Percentiles rank a stretch among this genome's conserved stretches.
Conservation (phyloP, 306 rosid species). For the Casuarina equisetifolia region DNA sequence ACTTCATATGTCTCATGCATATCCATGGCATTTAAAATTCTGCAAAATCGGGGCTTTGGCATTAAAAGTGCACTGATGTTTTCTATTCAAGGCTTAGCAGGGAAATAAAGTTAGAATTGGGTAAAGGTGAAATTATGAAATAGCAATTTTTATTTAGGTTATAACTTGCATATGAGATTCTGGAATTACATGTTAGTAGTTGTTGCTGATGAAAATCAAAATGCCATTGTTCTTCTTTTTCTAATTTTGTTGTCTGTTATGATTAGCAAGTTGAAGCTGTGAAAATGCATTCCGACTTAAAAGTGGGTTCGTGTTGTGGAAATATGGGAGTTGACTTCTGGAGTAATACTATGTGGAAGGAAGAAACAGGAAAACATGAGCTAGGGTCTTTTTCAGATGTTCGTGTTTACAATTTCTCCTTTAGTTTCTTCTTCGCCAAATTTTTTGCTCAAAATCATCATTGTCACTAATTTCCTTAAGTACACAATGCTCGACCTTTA, state of each 20-base stretch:
- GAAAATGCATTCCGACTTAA: constrained; percentile 59
- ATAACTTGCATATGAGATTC: background rate
- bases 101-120: constrained; percentile 1
- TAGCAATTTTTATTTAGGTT: background rate
- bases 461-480: background rate
- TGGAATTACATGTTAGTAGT: background rate
- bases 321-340: constrained; percentile 75
- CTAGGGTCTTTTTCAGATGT: constrained; percentile 32
- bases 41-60: background rate
- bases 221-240: background rate
- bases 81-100: background rate
- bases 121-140: background rate
- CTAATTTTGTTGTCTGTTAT: constrained; percentile 1
- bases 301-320: constrained; percentile 74
- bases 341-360: constrained; percentile 54
- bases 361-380: constrained; percentile 59
- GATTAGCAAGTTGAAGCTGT: constrained; percentile 78
- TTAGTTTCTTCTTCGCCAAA: background rate
- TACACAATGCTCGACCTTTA: background rate
- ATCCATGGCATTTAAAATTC: background rate
- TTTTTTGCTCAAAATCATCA: background rate
- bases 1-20: background rate
- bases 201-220: background rate
- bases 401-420: background rate
- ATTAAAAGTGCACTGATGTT: background rate